These are phyloP conservation scores for Peribolospora kevripleyi DNA, from an alignment of 768 basidiomycete genomes.

Conservation along the genomic window DNA sequence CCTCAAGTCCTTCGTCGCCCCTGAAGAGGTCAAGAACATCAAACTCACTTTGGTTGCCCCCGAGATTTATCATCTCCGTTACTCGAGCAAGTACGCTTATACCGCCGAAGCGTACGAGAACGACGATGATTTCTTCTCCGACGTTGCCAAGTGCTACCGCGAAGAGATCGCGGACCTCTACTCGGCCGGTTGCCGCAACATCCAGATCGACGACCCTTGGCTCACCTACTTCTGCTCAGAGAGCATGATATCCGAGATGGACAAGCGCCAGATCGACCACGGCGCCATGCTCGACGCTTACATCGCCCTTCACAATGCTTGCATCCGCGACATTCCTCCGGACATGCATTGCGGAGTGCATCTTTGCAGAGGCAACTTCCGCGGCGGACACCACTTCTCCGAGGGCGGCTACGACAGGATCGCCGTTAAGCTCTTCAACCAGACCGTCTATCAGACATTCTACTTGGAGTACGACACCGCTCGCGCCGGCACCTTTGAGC, in stretches of 20 bases:
- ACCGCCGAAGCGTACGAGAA: slow-evolving; percentile 31
- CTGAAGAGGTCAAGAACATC: slow-evolving; percentile 29
- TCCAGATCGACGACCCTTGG: slow-evolving; percentile 29
- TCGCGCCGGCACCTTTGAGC: slow-evolving; percentile 16
- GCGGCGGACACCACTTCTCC: slow-evolving; percentile 8
- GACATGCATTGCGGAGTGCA: slow-evolving; percentile 17
- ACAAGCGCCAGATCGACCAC: slow-evolving; percentile 32
- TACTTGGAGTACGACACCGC: slow-evolving; percentile 17
- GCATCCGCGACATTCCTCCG: slow-evolving; percentile 8
- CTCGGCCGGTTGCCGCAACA: slow-evolving; percentile 24
- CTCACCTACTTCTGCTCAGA: slow-evolving; percentile 44
- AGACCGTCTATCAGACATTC: slow-evolving; percentile 5
- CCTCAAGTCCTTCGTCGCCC: slow-evolving; percentile 8
- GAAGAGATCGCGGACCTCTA: slow-evolving; percentile 28
- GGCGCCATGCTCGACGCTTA: slow-evolving; percentile 40
- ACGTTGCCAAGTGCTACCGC: slow-evolving; percentile 27
- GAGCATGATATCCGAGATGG: slow-evolving; percentile 32
- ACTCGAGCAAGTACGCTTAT: slow-evolving; percentile 11
- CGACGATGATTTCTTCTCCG: slow-evolving; percentile 36
- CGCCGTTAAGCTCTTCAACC: slow-evolving; percentile 15
- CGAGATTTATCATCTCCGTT: slow-evolving; percentile 22
- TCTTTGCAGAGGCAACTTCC: slow-evolving; percentile 14
- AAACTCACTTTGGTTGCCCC: slow-evolving; percentile 51
- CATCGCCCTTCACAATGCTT: slow-evolving; percentile 32
- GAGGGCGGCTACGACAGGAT: slow-evolving; percentile 17